Evolutionary conservation across 2,329 filamentous ascomycete genomes (phyloP).

Genomic region (Trichoderma sp.): DNA sequence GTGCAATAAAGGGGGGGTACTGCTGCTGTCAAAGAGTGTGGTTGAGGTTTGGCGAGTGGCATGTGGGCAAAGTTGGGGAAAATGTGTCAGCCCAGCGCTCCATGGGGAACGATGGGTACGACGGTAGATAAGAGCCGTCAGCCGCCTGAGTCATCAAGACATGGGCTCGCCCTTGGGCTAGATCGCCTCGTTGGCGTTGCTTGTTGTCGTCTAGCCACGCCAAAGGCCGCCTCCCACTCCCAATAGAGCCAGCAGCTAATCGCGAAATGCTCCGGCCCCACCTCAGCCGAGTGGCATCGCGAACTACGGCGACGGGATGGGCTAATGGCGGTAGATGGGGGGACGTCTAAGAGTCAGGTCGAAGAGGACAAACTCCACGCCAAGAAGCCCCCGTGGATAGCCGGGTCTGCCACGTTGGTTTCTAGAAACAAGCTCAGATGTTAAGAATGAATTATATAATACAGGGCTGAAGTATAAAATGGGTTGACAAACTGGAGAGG

Average conservation of each 20-base stretch:
- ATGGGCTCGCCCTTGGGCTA: not conserved
- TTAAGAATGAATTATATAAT: not conserved
- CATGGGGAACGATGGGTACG: constrained; percentile 11
- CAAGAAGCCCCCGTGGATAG: not conserved
- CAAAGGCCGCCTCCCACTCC: not conserved
- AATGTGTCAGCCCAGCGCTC: constrained; percentile 20
- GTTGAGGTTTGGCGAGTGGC: constrained; percentile 14
- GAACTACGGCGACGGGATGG: not conserved
- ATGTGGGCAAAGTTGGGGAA: constrained; percentile 22
- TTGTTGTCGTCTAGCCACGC: not conserved
- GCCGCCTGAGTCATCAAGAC: constrained; percentile 21
- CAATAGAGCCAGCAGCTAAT: not conserved
- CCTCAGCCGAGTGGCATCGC: constrained; percentile 2
- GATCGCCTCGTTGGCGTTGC: not conserved
- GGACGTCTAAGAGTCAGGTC: not conserved
- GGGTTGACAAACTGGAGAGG: not conserved
- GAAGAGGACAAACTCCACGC: not conserved
- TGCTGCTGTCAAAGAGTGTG: not conserved
- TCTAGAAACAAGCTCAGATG: not conserved
- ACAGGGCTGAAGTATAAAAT: not conserved
- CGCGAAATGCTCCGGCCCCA: constrained; percentile 5
- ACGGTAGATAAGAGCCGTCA: constrained; percentile 20
- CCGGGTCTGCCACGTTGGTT: not conserved
- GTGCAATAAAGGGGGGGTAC: not conserved
- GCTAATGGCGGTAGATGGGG: not conserved